Evolutionary conservation across 768 basidiomycete genomes (phyloP).

Genomic region (Naematelia encephala): DNA sequence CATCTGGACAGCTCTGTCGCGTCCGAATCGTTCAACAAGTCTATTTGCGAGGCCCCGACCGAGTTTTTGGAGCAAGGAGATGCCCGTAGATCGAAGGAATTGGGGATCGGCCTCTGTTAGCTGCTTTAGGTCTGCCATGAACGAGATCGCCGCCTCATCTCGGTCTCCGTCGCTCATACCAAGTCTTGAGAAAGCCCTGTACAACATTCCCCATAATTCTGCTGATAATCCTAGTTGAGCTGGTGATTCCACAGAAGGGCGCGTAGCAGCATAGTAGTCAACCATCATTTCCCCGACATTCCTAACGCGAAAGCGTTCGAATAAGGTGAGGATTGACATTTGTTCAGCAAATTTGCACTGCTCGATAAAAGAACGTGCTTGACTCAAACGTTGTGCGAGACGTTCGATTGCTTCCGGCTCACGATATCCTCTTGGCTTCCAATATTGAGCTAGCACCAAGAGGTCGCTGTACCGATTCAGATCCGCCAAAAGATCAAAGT

Average conservation of each 20-base stretch:
- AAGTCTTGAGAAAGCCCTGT: not conserved
- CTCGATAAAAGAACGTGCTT: not conserved
- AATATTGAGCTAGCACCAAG: not conserved
- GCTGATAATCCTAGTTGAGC: not conserved
- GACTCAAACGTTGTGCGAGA: not conserved
- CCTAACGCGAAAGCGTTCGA: not conserved
- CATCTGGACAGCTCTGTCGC: constrained; percentile 7
- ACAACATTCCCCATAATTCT: not conserved
- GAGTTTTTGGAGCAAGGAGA: not conserved
- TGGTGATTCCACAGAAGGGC: not conserved
- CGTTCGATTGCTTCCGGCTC: not conserved
- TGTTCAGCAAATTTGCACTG: not conserved
- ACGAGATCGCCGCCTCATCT: not conserved
- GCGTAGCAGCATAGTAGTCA: not conserved
- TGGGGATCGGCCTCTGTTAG: not conserved
- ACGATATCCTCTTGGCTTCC: not conserved
- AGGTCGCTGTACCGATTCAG: not conserved
- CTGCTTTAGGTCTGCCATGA: not conserved
- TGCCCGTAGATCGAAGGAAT: not conserved
- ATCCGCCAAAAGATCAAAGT: not conserved
- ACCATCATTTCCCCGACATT: not conserved
- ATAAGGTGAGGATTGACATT: not conserved
- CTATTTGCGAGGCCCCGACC: constrained; percentile 1
- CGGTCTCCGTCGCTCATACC: not conserved
- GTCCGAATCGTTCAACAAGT: constrained; percentile 8